Percentiles rank a stretch among this genome's conserved stretches.
phyloP scores from a whole-genome alignment of 768 basidiomycete species.

The Serendipita sp. region DNA sequence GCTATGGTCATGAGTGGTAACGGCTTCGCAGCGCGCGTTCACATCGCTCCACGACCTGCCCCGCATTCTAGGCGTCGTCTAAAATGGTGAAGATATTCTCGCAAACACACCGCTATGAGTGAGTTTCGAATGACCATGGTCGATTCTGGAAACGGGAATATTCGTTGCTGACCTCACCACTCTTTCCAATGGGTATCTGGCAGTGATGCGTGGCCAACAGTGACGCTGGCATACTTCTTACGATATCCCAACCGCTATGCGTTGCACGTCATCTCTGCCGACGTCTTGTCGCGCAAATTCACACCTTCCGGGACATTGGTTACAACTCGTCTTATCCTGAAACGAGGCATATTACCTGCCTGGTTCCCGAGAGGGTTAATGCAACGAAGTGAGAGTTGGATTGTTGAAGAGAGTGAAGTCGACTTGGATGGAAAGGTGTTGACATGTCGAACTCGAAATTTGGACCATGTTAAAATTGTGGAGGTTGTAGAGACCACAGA shows the following conservation, averaged over 20 bases:
- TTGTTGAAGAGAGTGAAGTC: conserved; percentile 88
- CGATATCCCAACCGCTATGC: conserved; percentile 95
- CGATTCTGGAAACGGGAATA: background rate
- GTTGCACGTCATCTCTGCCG: conserved; percentile 84
- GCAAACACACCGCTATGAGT: conserved; percentile 12
- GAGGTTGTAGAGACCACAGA: conserved; percentile 71
- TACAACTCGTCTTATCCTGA: conserved; percentile 84
- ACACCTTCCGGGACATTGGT: conserved; percentile 57
- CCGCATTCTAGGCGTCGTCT: background rate
- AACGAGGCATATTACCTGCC: conserved; percentile 75
- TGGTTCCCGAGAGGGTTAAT: conserved; percentile 82
- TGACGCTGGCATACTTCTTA: conserved; percentile 83
- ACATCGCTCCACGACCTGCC: no score
- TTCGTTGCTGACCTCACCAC: conserved; percentile 11
- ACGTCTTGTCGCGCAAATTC: conserved; percentile 74
- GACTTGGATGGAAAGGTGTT: conserved; percentile 67
- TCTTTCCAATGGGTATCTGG: background rate
- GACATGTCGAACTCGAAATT: conserved; percentile 66
- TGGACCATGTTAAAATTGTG: conserved; percentile 91
- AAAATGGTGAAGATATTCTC: conserved; percentile 9
- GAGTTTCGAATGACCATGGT: background rate
- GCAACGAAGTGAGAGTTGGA: conserved; percentile 79
- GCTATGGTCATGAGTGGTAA: no score
- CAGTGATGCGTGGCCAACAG: conserved; percentile 88
- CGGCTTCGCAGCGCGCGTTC: no score